Evolutionary conservation across 768 basidiomycete genomes (phyloP), one percentile per base, ranked within the genome.

Genomic region (Boletus fagicola): DNA sequence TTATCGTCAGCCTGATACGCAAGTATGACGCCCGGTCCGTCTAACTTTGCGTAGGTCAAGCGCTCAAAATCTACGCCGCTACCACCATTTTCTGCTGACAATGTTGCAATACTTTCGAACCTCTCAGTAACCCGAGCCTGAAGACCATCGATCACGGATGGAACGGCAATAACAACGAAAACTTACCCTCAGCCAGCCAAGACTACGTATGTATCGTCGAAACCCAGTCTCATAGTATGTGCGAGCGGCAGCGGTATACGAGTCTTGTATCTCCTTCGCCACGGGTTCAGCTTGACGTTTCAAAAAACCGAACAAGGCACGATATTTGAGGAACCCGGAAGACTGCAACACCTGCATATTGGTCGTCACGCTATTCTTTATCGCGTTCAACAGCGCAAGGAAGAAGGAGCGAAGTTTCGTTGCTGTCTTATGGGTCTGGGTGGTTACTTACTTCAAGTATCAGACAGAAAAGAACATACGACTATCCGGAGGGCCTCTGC

Each of bases 161-260:
- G 24, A 31, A 31, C 5, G 5, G 22, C 6, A 22, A 43, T 3
- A 30, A 51, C 50, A 46, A 51, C 13, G 20, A 35, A 50, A 60
- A 24, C 75, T 49, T 44, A 90, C 90, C 80, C 89, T 91, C 51
- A 98, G 80, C 73, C 79, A 84, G 36, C 85, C 83, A 47, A 99
- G 76, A 67, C 87, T 88, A 45, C 97, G 80, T 24, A 86, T 81
- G 70, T 98, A 99, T 43, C 97, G 77, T 59, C 97, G 78, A 70
- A 98, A 95, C 0, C 89, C 92, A 22, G 97, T 98, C 74, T 99
- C 97, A 58, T 94, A 98, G 70, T 97, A 99, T 22, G 91, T 82
- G 40, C 94, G 85, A 15, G 91, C 88, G 28, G 90, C 84, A 35
- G 82, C 82, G 30, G 89, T 76, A 70, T 99, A 99, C 3, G 91